Base-by-base conservation (phyloP, 2,329 filamentous ascomycete genomes). In the Xenoacremonium recifei region DNA sequence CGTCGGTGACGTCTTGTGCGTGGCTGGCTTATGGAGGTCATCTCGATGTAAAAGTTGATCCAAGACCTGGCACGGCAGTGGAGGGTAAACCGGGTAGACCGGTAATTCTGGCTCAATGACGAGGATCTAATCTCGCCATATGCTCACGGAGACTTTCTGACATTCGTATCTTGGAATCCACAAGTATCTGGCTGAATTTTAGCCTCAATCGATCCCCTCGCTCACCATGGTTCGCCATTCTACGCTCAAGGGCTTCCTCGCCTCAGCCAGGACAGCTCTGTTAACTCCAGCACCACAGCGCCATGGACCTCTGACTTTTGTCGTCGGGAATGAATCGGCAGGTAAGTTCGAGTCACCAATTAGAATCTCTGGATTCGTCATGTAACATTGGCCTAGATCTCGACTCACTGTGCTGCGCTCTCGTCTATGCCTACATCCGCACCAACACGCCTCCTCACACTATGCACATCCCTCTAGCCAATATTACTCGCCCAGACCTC, bases 391-490 rank as follows among this genome's bases (percentile, higher is more conserved):
- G n/a, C n/a, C n/a, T 44, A 87, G 88, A 93, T 54, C 82, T 93
- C 40, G 88, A 93, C 67, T 91, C 87, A 2, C 77, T 93, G 52
- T 87, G 85, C 63, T 85, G 81, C 20, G 80, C 87, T 19, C 67
- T 93, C 15, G 66, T 91, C 19, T 80, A 85, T 45, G 85, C 88
- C 42, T 93, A 91, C 64, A 70, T 92, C 27, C 79, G 81, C 49
- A 85, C 80, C 23, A 76, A 82, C 58, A 62, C 74, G 4, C 67
- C 77, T 4, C 71, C 70, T 11, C 69, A 74, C 42, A 67, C 64
- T 37, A 68, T 86, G 25, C 84, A 88, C 59, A 80, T 92, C 35
- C 88, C 88, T 13, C 68, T 95, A 33, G 79, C 83, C 44, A 87
- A 91, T 60, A 76, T 93, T 12, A 76, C 79, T 2, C 75, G 78